phyloP scores from a whole-genome alignment of 176 grass and related monocot species.

The Carex pumila region DNA sequence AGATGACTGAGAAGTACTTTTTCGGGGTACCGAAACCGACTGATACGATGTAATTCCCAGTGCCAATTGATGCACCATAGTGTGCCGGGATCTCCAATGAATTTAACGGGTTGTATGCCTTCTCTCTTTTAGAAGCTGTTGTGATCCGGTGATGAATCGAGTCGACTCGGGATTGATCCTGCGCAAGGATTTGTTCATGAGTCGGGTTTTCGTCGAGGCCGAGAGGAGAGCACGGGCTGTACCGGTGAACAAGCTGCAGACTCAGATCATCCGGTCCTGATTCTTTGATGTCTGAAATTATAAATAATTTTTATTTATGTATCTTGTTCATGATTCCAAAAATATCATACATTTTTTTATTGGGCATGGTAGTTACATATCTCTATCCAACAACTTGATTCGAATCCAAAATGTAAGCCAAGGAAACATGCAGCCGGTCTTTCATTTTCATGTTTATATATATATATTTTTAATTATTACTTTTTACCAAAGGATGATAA shows the following conservation, averaged over 20 bases:
- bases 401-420: background rate
- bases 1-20: conserved; percentile 34
- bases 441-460: background rate
- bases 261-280: background rate
- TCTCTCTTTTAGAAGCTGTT: background rate
- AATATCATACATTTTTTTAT: background rate
- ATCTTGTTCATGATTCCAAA: background rate
- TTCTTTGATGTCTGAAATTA: conserved; percentile 28
- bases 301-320: background rate
- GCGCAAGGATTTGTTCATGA: conserved; percentile 46
- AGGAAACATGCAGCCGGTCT: background rate
- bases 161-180: conserved; percentile 52
- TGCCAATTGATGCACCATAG: conserved; percentile 19
- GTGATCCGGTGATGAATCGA: conserved; percentile 39
- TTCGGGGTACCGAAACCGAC: conserved; percentile 58
- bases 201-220: background rate
- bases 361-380: background rate
- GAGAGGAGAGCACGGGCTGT: conserved; percentile 63
- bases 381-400: background rate
- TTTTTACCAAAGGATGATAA: background rate
- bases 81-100: conserved; percentile 35
- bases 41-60: conserved; percentile 62
- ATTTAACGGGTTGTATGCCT: background rate
- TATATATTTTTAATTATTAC: background rate
- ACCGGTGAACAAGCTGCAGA: conserved; percentile 43